These are phyloP conservation scores for Echites panduratus DNA, from an alignment of 257 asterid species.

Conservation along the genomic window DNA sequence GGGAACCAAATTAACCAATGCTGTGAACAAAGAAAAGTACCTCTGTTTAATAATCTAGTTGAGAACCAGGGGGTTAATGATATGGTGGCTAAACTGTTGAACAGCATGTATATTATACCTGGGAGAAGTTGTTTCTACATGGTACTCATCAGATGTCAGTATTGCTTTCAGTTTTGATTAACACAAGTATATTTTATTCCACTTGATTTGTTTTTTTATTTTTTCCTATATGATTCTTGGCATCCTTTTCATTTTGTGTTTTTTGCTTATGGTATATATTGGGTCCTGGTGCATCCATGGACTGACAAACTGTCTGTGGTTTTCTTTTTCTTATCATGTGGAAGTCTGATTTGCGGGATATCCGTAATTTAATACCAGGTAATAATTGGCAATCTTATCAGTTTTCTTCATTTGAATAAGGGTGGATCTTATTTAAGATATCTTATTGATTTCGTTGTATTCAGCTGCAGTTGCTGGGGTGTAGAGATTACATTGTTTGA, in stretches of 20 bases:
- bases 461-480: background rate
- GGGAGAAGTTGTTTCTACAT: constrained; percentile 62
- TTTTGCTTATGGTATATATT: background rate
- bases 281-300: background rate
- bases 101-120: constrained; percentile 58
- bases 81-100: constrained; percentile 55
- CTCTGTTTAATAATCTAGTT: constrained; percentile 52
- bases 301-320: constrained; percentile 18
- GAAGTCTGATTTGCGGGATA: constrained; percentile 73
- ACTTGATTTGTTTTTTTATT: too few species aligned
- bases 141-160: constrained; percentile 34
- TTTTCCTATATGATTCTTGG: background rate
- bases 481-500: background rate
- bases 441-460: background rate
- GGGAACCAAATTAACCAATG: constrained; percentile 25
- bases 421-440: background rate
- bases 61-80: constrained; percentile 45
- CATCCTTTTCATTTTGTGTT: background rate
- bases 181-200: background rate
- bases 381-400: constrained; percentile 13
- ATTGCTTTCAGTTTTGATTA: background rate
- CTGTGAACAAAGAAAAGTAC: constrained; percentile 28
- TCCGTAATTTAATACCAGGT: constrained; percentile 71
- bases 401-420: constrained; percentile 1
- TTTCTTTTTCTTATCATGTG: constrained; percentile 23